Conservation (phyloP, 305 asterid genomes). For the Solanum hybrid region DNA sequence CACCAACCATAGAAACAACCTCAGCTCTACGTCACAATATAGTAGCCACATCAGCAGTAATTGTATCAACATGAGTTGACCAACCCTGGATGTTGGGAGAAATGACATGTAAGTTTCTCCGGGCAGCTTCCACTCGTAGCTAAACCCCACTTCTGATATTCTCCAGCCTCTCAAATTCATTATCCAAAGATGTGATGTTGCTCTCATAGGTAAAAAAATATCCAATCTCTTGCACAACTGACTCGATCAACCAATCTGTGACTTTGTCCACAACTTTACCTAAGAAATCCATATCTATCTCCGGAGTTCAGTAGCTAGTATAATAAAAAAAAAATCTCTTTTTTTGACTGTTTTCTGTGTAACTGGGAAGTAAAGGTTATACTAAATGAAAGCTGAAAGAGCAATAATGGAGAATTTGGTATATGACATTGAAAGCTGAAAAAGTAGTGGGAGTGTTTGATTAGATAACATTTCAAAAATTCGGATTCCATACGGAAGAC, state of each 20-base stretch:
- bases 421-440: not conserved
- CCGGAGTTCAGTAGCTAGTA: not conserved
- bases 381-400: not conserved
- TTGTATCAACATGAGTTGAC: not conserved
- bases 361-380: not conserved
- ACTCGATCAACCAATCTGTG: not conserved
- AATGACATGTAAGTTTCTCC: not conserved
- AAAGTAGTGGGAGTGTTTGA: not conserved
- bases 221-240: not conserved
- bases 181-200: constrained; percentile 8
- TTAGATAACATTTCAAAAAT: not conserved
- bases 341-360: constrained; percentile 26
- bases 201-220: not conserved
- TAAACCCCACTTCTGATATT: not conserved
- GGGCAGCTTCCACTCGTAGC: not conserved
- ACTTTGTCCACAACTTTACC: not conserved
- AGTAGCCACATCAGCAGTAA: not conserved
- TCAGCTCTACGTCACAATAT: not conserved
- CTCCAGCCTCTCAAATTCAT: constrained; percentile 4
- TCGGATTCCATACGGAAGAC: not conserved
- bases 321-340: constrained; percentile 14
- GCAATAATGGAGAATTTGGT: not conserved
- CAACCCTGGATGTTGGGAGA: constrained; percentile 7
- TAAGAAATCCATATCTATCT: not conserved
- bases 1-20: not conserved